These are phyloP conservation scores for Penicillium salamii DNA, from an alignment of 495 filamentous ascomycete species.

Conservation along the genomic window DNA sequence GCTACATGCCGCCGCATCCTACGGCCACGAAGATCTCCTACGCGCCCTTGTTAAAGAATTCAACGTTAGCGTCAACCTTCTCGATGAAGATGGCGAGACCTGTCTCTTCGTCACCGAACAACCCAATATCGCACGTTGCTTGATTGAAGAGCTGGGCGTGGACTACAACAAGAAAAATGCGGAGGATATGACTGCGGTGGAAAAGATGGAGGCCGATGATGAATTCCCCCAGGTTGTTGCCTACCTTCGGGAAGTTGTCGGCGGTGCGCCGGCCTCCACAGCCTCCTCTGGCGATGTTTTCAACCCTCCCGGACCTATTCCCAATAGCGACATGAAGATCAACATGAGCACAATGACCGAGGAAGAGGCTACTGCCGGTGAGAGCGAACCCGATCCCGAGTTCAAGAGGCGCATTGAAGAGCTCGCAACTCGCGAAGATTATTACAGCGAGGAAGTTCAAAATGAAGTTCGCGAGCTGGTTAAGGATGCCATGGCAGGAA, in stretches of 20 bases:
- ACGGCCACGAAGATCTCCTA: conserved; percentile 79
- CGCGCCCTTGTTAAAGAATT: conserved; percentile 74
- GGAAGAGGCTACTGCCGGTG: conserved; percentile 46
- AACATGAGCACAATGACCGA: conserved; percentile 66
- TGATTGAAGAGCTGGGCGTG: conserved; percentile 79
- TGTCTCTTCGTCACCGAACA: conserved; percentile 83
- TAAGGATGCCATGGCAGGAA: conserved; percentile 62
- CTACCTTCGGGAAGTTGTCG: conserved; percentile 58
- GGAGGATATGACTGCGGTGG: conserved; percentile 65
- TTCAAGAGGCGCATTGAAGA: conserved; percentile 74
- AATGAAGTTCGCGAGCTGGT: conserved; percentile 65
- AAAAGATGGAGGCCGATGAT: conserved; percentile 68
- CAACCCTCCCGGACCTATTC: conserved; percentile 52
- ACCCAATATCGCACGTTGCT: conserved; percentile 66
- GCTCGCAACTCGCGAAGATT: conserved; percentile 68
- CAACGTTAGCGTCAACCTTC: conserved; percentile 71
- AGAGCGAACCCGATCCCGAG: conserved; percentile 60
- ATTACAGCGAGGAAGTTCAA: conserved; percentile 68
- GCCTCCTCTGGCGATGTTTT: conserved; percentile 25
- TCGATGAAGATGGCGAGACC: conserved; percentile 88
- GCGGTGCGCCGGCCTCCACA: conserved; percentile 21
- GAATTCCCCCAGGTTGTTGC: conserved; percentile 66
- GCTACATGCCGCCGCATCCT: conserved; percentile 87
- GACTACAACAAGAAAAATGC: conserved; percentile 59
- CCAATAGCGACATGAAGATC: conserved; percentile 59